Evolutionary conservation across 2,329 filamentous ascomycete species (phyloP).

Genomic region (Scorias spongiosa): DNA sequence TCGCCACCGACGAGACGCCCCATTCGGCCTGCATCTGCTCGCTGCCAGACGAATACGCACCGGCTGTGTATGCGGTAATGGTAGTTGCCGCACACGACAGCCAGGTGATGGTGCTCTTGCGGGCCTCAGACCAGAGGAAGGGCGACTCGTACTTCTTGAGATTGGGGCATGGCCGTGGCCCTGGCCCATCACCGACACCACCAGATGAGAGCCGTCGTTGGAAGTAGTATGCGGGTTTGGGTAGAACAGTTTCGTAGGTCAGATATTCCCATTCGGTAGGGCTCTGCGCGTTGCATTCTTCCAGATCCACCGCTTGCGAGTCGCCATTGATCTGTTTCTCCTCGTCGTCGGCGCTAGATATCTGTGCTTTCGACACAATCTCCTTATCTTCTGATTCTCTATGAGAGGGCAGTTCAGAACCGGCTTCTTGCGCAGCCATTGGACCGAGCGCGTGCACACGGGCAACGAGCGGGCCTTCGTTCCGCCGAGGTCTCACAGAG

Average conservation of each 20-base stretch:
- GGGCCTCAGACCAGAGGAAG: slow-evolving; percentile 52
- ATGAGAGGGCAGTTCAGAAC: too few species aligned
- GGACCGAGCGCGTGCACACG: too few species aligned
- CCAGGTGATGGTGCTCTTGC: slow-evolving; percentile 56
- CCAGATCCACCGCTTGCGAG: not conserved
- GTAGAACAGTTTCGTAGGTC: slow-evolving; percentile 45
- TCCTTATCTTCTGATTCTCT: too few species aligned
- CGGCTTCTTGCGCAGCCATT: too few species aligned
- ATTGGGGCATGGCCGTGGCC: slow-evolving; percentile 43
- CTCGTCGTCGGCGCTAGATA: too few species aligned
- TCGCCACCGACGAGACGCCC: slow-evolving; percentile 47
- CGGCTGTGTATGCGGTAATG: slow-evolving; percentile 66
- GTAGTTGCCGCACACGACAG: slow-evolving; percentile 64
- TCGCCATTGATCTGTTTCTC: too few species aligned
- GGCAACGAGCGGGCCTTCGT: too few species aligned
- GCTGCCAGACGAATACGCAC: slow-evolving; percentile 59
- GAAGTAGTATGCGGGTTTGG: slow-evolving; percentile 26
- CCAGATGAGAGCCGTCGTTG: slow-evolving; percentile 12
- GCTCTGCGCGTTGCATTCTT: not conserved
- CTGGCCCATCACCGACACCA: slow-evolving; percentile 12
- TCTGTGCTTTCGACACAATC: too few species aligned
- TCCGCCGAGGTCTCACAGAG: too few species aligned
- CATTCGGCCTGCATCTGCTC: slow-evolving; percentile 51
- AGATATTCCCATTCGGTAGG: slow-evolving; percentile 42
- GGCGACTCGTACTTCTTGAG: slow-evolving; percentile 54